These are phyloP conservation scores for Diaporthe aspalathi DNA, from an alignment of 2,329 filamentous ascomycete genomes.

Conservation along the genomic window DNA sequence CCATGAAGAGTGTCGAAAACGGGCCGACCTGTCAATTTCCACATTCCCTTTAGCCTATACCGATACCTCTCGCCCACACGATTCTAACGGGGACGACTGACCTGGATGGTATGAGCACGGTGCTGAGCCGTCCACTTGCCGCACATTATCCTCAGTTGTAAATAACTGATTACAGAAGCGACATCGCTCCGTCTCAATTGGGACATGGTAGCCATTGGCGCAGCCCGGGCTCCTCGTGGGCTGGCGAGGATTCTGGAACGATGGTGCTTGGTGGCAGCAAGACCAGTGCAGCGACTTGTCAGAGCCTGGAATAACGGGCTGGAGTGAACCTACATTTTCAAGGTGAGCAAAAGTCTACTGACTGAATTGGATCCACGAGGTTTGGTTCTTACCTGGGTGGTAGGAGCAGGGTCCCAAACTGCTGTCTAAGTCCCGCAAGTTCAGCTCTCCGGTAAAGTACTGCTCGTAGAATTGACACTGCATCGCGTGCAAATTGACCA, in stretches of 20 bases:
- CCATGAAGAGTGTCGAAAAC: background rate
- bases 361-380: no score
- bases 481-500: background rate
- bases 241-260: no score
- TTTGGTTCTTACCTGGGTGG: conserved; percentile 5
- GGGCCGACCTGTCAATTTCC: no score
- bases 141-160: background rate
- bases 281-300: no score
- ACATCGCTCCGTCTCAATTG: background rate
- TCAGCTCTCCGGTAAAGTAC: background rate
- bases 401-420: background rate
- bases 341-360: no score
- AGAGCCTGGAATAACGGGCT: no score
- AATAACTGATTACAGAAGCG: background rate
- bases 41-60: no score
- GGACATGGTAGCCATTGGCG: background rate
- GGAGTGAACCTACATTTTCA: no score
- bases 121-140: background rate
- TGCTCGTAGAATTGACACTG: background rate
- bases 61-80: no score
- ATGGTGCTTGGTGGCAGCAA: no score
- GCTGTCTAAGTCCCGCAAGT: background rate
- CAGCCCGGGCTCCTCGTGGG: no score
- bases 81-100: no score
- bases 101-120: conserved; percentile 17